Evolutionary conservation across 768 basidiomycete genomes (phyloP).

Genomic region (Trametes meyenii): DNA sequence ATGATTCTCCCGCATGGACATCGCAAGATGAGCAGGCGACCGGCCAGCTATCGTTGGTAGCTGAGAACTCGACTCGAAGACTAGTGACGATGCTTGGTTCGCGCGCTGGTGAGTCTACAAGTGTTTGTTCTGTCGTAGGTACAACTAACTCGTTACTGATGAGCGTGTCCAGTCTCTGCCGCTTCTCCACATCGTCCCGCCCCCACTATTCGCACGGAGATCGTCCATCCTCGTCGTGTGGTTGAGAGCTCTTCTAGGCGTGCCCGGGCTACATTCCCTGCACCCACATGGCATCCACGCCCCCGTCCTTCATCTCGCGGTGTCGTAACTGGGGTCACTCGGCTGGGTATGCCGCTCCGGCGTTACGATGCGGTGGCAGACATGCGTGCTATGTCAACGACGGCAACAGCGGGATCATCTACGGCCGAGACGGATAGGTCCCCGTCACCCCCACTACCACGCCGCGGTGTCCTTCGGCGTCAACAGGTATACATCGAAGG

Average conservation of each 20-base stretch:
- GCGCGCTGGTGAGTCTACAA: not conserved
- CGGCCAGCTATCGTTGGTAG: not conserved
- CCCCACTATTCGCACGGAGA: too few relatives aligned
- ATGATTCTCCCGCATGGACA: not conserved
- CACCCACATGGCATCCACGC: too few relatives aligned
- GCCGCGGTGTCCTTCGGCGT: slow-evolving; percentile 3
- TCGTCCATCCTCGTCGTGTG: too few relatives aligned
- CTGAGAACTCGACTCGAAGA: not conserved
- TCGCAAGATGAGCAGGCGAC: not conserved
- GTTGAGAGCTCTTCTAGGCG: too few relatives aligned
- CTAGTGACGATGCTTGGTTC: too few relatives aligned
- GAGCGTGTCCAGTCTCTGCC: too few relatives aligned
- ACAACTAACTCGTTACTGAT: too few relatives aligned
- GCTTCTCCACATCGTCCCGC: too few relatives aligned
- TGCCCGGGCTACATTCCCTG: too few relatives aligned
- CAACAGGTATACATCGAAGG: slow-evolving; percentile 11
- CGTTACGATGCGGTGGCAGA: not conserved
- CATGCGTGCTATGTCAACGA: too few relatives aligned
- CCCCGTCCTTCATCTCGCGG: too few relatives aligned
- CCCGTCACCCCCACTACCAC: not conserved
- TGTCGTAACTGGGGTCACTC: too few relatives aligned
- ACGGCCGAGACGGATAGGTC: not conserved
- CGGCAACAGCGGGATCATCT: not conserved
- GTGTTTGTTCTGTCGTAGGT: not conserved
- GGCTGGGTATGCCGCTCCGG: not conserved